phyloP scores from a whole-genome alignment of 2,329 filamentous ascomycete species.

The Pseudocercospora pini-densiflorae region DNA sequence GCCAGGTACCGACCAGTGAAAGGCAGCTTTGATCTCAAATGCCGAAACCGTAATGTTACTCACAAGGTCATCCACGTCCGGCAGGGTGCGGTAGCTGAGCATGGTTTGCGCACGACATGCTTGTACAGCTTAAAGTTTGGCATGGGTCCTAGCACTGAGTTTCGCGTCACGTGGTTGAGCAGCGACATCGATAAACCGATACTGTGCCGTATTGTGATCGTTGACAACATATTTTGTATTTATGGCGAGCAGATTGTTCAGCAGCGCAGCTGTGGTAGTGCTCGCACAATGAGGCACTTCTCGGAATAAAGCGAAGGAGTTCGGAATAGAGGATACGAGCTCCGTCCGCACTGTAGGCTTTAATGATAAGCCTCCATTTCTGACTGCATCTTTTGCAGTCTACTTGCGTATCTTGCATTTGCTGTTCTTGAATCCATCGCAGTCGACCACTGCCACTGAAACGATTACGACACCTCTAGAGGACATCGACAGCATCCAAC shows the following conservation, averaged over 20 bases:
- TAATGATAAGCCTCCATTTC: too few relatives aligned
- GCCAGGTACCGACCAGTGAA: conserved; percentile 1
- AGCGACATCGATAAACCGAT: background rate
- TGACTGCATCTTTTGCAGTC: too few relatives aligned
- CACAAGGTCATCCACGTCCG: background rate
- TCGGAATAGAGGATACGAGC: too few relatives aligned
- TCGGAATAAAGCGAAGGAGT: background rate
- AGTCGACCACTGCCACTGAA: background rate
- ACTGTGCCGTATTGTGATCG: too few relatives aligned
- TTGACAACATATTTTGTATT: too few relatives aligned
- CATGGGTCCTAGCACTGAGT: background rate
- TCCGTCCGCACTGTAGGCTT: background rate
- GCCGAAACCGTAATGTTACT: conserved; percentile 1
- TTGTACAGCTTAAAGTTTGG: background rate
- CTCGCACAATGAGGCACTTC: too few relatives aligned
- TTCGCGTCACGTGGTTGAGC: background rate
- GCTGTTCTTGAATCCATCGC: too few relatives aligned
- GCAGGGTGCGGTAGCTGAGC: background rate
- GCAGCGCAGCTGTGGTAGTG: too few relatives aligned
- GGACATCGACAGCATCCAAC: background rate
- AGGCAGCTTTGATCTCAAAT: background rate
- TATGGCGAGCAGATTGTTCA: too few relatives aligned
- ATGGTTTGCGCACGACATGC: background rate
- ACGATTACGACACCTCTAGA: background rate
- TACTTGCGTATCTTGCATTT: too few relatives aligned